These are phyloP conservation scores for Cordyceps javanica DNA, from an alignment of 2,329 filamentous ascomycete species.

Conservation along the genomic window DNA sequence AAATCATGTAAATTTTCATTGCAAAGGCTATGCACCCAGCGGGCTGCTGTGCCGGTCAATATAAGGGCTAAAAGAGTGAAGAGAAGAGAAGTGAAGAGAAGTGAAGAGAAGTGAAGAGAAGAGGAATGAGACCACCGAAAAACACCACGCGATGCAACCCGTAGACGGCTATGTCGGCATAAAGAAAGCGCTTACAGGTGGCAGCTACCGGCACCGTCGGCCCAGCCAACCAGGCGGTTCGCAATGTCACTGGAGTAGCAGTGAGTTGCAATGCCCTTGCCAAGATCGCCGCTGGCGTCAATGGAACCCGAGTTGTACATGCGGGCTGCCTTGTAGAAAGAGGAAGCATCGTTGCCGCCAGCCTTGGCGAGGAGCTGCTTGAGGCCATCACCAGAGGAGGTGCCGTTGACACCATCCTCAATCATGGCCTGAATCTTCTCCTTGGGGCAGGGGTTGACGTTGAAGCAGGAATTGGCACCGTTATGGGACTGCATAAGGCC, in stretches of 20 bases:
- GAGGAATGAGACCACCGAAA: no score
- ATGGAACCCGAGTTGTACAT: slow-evolving; percentile 44
- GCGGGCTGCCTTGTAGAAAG: slow-evolving; percentile 40
- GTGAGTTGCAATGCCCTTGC: slow-evolving; percentile 36
- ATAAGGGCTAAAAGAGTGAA: not conserved
- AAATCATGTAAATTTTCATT: not conserved
- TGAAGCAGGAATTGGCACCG: slow-evolving; percentile 29
- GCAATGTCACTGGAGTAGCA: slow-evolving; percentile 48
- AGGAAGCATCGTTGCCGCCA: slow-evolving; percentile 24
- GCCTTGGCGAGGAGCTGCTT: slow-evolving; percentile 28
- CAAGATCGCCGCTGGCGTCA: slow-evolving; percentile 26
- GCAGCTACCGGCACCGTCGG: slow-evolving; percentile 1
- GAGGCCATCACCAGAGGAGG: slow-evolving; percentile 35
- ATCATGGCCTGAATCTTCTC: slow-evolving; percentile 24
- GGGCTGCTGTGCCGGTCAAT: not conserved
- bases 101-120: not conserved
- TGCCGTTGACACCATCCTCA: slow-evolving; percentile 36
- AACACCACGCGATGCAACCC: not conserved
- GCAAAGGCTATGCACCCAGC: not conserved
- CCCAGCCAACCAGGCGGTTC: slow-evolving; percentile 11
- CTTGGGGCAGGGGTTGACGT: slow-evolving; percentile 23
- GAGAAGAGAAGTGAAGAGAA: not conserved
- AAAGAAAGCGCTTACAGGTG: not conserved
- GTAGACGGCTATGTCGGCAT: not conserved
- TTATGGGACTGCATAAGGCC: slow-evolving; percentile 36